These are phyloP conservation scores for Nothomitra cinnamomea DNA, from an alignment of 2,329 filamentous ascomycete genomes.

Conservation along the genomic window DNA sequence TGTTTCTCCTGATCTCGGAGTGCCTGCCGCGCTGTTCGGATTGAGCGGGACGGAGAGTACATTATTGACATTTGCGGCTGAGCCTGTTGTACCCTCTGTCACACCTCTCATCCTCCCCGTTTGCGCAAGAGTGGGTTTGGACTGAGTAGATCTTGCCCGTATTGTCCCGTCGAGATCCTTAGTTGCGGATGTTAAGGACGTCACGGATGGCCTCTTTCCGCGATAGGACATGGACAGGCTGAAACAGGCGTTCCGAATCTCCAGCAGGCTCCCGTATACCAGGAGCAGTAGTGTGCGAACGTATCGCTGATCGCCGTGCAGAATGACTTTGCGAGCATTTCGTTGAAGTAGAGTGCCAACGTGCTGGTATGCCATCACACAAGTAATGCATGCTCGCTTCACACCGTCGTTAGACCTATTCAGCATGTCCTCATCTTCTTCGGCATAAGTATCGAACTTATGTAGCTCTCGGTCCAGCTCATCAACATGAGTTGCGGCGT, in stretches of 20 bases:
- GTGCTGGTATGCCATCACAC: conserved; percentile 31
- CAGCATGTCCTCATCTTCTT: conserved; percentile 32
- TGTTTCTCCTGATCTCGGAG: conserved; percentile 68
- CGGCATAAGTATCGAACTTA: conserved; percentile 28
- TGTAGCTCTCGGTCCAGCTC: conserved; percentile 37
- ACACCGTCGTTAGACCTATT: conserved; percentile 24
- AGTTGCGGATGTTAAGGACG: no score
- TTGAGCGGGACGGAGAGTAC: conserved; percentile 24
- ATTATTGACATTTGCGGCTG: neutral
- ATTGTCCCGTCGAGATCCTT: neutral
- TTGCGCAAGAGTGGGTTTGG: neutral
- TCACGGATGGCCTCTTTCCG: neutral
- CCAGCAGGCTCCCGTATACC: conserved; percentile 39
- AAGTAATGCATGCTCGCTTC: conserved; percentile 29
- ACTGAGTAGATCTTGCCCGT: neutral
- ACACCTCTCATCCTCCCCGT: neutral
- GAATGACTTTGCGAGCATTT: conserved; percentile 32
- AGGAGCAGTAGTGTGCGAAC: conserved; percentile 41
- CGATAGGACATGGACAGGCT: conserved; percentile 19
- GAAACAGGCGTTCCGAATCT: conserved; percentile 40
- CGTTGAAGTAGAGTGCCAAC: conserved; percentile 31
- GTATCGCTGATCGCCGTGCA: conserved; percentile 37
- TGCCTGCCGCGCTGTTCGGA: conserved; percentile 32
- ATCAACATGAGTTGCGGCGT: conserved; percentile 37
- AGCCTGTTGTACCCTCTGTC: neutral